Percentiles rank a stretch among this genome's conserved stretches.
Evolutionary conservation across 2,329 filamentous ascomycete species (phyloP).

Genomic region (Rosellinia necatrix): DNA sequence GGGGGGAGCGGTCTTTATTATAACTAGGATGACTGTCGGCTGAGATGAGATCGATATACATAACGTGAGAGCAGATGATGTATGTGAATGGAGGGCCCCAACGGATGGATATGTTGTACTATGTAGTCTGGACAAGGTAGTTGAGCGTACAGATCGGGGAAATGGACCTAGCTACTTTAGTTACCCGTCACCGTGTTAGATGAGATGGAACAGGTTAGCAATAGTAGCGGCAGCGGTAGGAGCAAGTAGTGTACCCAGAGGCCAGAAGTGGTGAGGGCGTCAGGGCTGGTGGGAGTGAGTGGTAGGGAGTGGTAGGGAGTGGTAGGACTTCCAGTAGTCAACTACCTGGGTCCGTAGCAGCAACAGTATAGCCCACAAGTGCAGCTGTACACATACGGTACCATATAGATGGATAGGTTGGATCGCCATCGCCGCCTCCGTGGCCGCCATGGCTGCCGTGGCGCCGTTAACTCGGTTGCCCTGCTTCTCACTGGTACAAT

Average conservation of each 20-base stretch:
- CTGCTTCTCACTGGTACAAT: slow-evolving; percentile 12
- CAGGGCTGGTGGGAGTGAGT: neutral
- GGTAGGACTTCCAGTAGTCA: too few relatives aligned
- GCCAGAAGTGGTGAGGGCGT: neutral
- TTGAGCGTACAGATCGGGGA: slow-evolving; percentile 21
- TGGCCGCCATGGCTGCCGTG: slow-evolving; percentile 19
- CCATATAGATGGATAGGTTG: slow-evolving; percentile 17
- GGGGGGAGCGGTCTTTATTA: slow-evolving; percentile 15
- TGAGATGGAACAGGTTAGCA: slow-evolving; percentile 2
- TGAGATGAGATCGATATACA: slow-evolving; percentile 25
- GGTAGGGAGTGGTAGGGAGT: neutral
- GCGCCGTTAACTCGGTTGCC: slow-evolving; percentile 23
- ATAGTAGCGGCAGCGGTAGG: neutral
- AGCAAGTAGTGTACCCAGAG: neutral
- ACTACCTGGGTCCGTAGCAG: too few relatives aligned
- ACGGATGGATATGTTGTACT: slow-evolving; percentile 24
- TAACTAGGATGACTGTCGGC: slow-evolving; percentile 16
- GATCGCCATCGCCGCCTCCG: slow-evolving; percentile 25
- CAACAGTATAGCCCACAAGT: neutral
- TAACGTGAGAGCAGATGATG: slow-evolving; percentile 12
- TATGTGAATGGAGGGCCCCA: slow-evolving; percentile 19
- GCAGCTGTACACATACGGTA: slow-evolving; percentile 8
- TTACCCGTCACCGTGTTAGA: slow-evolving; percentile 20
- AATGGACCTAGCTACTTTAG: slow-evolving; percentile 20
- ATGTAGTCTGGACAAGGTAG: slow-evolving; percentile 2